Conservation (phyloP, 176 grass and related monocot species). For the Bromus sterilis region DNA sequence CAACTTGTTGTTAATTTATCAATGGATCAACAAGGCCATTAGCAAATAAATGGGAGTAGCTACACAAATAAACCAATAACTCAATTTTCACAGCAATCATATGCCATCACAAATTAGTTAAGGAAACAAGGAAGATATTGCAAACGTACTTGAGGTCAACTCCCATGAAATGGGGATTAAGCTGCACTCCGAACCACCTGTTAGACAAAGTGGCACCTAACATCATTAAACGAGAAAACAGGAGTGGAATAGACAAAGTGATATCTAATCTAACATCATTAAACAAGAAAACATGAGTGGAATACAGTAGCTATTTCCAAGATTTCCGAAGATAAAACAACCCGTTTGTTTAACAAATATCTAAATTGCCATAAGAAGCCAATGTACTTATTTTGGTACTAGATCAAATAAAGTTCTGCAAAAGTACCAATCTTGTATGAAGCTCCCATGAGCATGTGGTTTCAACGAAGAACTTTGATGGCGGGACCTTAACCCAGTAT, state of each 20-base stretch:
- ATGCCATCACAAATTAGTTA: not conserved
- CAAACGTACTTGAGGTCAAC: slow-evolving; percentile 92
- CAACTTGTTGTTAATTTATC: not conserved
- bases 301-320: not conserved
- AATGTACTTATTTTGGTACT: not conserved
- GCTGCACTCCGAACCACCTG: slow-evolving; percentile 98
- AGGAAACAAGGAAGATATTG: slow-evolving; percentile 13
- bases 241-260: not conserved
- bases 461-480: slow-evolving; percentile 76
- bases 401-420: not conserved
- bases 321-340: not conserved
- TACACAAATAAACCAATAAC: not conserved
- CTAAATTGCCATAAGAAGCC: not conserved
- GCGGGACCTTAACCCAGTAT: slow-evolving; percentile 45
- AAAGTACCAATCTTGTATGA: slow-evolving; percentile 88
- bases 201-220: slow-evolving; percentile 19
- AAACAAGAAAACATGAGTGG: not conserved
- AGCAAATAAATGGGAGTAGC: not conserved
- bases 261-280: not conserved
- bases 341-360: not conserved
- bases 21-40: not conserved
- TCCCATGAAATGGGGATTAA: slow-evolving; percentile 96
- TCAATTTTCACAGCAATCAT: not conserved
- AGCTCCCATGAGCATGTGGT: slow-evolving; percentile 65
- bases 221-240: not conserved